Percentiles rank a stretch among this genome's conserved stretches.
Conservation (phyloP, 75 land plant species). For the Selaginella tamariscina region DNA sequence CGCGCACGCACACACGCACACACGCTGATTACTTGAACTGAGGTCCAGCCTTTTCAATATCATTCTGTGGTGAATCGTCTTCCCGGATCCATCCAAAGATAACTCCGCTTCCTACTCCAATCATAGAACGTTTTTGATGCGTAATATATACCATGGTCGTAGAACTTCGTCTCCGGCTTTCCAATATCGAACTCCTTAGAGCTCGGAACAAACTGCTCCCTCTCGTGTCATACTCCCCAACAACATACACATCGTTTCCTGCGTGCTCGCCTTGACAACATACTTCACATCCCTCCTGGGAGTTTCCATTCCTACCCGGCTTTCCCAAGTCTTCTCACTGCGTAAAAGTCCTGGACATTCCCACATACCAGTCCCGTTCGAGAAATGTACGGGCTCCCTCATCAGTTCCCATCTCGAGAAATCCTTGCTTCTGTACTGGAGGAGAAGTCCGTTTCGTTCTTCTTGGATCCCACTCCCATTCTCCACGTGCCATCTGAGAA, state of each 20-base stretch:
- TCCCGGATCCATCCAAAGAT: not conserved
- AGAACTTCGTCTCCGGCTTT: too few species aligned
- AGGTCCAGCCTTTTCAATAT: not conserved
- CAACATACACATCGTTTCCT: slow-evolving; percentile 32
- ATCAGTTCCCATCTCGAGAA: slow-evolving; percentile 36
- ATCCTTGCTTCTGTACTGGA: slow-evolving; percentile 42
- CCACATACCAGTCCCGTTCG: slow-evolving; percentile 55
- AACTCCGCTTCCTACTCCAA: not conserved
- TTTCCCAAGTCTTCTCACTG: too few species aligned
- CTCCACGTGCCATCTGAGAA: slow-evolving; percentile 49
- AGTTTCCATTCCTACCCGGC: too few species aligned
- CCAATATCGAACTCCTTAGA: too few species aligned
- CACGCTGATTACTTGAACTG: too few species aligned
- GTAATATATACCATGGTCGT: not conserved
- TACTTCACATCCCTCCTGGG: slow-evolving; percentile 29
- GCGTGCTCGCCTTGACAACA: slow-evolving; percentile 50
- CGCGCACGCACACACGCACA: too few species aligned
- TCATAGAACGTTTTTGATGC: slow-evolving; percentile 1
- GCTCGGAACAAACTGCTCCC: slow-evolving; percentile 33
- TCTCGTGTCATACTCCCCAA: slow-evolving; percentile 37
- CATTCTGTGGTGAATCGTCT: not conserved
- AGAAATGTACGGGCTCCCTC: slow-evolving; percentile 30
- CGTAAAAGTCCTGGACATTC: slow-evolving; percentile 34
- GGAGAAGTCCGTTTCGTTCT: slow-evolving; percentile 25
- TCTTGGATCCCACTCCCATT: slow-evolving; percentile 29